Percentiles rank a stretch among this genome's conserved stretches.
Conservation (phyloP, 257 asterid species). For the Solanum neorickii region DNA sequence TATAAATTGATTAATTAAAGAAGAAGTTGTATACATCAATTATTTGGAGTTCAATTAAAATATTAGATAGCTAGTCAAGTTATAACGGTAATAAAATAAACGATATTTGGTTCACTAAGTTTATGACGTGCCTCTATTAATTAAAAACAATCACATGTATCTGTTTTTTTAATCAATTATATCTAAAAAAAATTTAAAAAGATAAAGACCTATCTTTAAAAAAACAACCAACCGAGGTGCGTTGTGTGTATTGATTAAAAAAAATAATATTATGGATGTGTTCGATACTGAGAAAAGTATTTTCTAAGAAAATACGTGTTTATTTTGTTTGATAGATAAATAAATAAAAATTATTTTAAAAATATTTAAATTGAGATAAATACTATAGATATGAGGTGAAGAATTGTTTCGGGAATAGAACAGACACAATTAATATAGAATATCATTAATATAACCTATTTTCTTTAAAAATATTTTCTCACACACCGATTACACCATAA, state of each 20-base stretch:
- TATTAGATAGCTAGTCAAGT: background rate
- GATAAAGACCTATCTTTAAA: background rate
- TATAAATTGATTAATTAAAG: background rate
- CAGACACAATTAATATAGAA: no score
- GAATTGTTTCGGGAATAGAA: rapidly evolving
- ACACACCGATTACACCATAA: background rate
- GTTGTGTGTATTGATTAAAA: background rate
- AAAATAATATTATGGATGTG: no score
- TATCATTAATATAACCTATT: no score
- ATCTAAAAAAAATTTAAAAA: background rate
- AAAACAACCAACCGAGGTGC: background rate
- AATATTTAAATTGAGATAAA: no score
- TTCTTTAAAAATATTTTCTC: no score
- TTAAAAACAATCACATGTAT: background rate
- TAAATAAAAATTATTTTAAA: no score
- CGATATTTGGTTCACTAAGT: background rate
- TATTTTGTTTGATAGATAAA: no score
- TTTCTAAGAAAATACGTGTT: no score
- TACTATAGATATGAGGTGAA: no score
- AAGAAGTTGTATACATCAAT: background rate
- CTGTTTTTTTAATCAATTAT: background rate
- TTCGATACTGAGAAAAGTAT: no score
- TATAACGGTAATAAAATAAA: background rate
- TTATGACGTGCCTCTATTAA: background rate
- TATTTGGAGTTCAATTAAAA: background rate